Evolutionary conservation across 139 green algal species (phyloP), one percentile per base, ranked within the genome.

Genomic region (Chlorella sorokiniana): DNA sequence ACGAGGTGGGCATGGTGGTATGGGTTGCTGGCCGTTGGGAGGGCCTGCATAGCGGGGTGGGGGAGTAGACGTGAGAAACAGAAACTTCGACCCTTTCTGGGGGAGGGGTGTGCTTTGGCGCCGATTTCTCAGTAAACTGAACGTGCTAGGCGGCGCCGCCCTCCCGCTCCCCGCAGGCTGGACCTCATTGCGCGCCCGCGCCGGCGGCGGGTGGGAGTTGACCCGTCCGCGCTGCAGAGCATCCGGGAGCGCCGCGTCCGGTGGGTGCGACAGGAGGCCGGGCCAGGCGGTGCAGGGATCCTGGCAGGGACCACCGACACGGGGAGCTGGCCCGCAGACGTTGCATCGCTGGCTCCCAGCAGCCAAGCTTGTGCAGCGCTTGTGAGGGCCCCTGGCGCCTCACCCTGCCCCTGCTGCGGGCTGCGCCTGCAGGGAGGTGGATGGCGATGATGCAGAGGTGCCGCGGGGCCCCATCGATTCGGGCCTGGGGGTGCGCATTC

Each of bases 401-500:
- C 44, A 29, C 38, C 45, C 27, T n/a, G 10, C 2, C 9, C 31
- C 31, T 16, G 10, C 31, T 6, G n/a, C 42, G 16, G 23, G 22
- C 27, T 9, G 29, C 38, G 35, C n/a, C 31, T 56, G 40, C 40
- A 79, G 37, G 69, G 48, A 88, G 63, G 79, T 69, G 35, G 74
- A 79, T 37, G 80, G 67, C 3, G 80, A 85, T 52, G 73, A 56
- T 33, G 65, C 80, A 7, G 80, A 85, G 51, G 63, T 54, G 27
- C 63, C 80, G 0, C 82, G 82, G 10, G 63, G 82, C 23, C 89
- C 87, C 23, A 61, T 92, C 4, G 91, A 95, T 83, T 91, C 84
- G 40, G 89, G 91, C 41, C 91, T 90, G 67, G 91, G 91, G 25
- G 91, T 94, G 41, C 85, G 91, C 41, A 83, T 92, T 23, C 84